These are phyloP conservation scores for Aegle marmelos DNA, from an alignment of 345 rosid species.

Conservation along the genomic window DNA sequence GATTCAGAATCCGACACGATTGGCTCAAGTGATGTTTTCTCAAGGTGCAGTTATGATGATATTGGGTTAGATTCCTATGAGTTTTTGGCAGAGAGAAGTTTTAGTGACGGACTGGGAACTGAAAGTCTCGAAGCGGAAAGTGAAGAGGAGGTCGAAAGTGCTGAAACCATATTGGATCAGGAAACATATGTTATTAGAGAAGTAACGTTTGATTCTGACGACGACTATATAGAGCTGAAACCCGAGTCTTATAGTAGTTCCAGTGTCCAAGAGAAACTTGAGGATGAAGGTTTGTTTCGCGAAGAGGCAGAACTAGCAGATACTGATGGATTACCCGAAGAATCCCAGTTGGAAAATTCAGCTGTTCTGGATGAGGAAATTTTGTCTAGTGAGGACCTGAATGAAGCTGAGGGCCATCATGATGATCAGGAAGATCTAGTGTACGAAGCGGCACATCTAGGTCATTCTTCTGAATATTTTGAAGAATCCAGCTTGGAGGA, in stretches of 20 bases:
- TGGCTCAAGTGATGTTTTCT: not conserved
- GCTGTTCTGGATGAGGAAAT: slow-evolving; percentile 7
- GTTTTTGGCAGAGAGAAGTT: slow-evolving; percentile 21
- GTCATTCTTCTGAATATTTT: slow-evolving; percentile 3
- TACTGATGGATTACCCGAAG: not conserved
- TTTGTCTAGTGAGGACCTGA: not conserved
- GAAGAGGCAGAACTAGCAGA: slow-evolving; percentile 18
- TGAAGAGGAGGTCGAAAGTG: slow-evolving; percentile 13
- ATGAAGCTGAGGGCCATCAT: slow-evolving; percentile 4
- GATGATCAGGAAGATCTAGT: slow-evolving; percentile 15
- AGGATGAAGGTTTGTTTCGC: slow-evolving; percentile 8
- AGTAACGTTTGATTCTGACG: slow-evolving; percentile 31
- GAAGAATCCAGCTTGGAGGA: slow-evolving; percentile 19
- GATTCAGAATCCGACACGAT: not conserved
- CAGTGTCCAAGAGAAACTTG: slow-evolving; percentile 1
- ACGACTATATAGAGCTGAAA: slow-evolving; percentile 49
- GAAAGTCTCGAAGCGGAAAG: slow-evolving; percentile 15
- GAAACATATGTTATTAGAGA: not conserved
- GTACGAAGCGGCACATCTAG: slow-evolving; percentile 15
- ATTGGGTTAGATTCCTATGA: slow-evolving; percentile 11
- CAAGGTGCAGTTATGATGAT: not conserved
- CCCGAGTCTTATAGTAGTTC: slow-evolving; percentile 28
- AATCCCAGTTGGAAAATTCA: slow-evolving; percentile 26
- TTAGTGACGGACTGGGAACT: slow-evolving; percentile 20
- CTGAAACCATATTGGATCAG: not conserved